Conservation (phyloP, 345 rosid species). For the Psidium friedrichsthalianum region DNA sequence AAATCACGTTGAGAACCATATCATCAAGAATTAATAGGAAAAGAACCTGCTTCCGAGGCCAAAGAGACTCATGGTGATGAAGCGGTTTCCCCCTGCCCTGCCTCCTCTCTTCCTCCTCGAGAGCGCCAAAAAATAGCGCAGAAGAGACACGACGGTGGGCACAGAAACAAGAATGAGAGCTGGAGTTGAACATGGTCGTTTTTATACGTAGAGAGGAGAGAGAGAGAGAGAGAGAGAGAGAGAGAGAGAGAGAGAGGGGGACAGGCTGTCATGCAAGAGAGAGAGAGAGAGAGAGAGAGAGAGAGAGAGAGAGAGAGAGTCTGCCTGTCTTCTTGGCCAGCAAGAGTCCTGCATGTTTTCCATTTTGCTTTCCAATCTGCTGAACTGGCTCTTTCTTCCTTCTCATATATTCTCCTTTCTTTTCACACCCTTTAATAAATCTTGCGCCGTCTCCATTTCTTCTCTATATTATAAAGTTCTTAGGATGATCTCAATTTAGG, state of each 20-base stretch:
- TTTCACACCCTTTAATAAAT: not conserved
- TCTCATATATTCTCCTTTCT: not conserved
- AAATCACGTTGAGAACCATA: not conserved
- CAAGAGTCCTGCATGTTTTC: not conserved
- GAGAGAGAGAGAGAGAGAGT: too few species aligned
- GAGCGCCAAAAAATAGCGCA: not conserved
- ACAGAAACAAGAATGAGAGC: not conserved
- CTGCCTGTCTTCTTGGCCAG: not conserved
- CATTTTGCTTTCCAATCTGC: not conserved
- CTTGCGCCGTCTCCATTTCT: not conserved
- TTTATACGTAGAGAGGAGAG: not conserved
- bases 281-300: too few species aligned
- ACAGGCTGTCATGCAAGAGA: not conserved
- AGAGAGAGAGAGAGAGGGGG: not conserved
- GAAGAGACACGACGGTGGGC: not conserved
- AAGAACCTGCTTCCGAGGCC: conserved; percentile 2
- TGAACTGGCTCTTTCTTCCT: not conserved
- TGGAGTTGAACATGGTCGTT: not conserved
- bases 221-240: too few species aligned
- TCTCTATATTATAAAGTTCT: not conserved
- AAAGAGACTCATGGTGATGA: not conserved
- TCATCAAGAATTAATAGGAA: not conserved
- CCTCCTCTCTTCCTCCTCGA: not conserved
- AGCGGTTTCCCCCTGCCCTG: not conserved
- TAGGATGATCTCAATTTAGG: not conserved